Evolutionary conservation across 1,284 basidiomycete genomes (phyloP).

Genomic region (Apiotrichum sp.): DNA sequence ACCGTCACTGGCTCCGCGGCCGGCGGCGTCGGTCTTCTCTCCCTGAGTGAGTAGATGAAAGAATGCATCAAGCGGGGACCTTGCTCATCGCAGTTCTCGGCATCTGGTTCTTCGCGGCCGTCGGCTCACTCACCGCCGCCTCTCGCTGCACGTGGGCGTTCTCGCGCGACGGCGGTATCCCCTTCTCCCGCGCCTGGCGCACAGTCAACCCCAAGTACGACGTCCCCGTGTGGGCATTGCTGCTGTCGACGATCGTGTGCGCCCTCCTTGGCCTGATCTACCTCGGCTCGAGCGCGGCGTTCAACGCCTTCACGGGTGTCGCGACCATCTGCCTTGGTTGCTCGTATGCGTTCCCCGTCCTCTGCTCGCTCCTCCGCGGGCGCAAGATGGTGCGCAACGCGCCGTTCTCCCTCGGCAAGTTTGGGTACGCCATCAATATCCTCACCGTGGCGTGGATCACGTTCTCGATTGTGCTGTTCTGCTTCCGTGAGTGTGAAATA

Average conservation of each 20-base stretch:
- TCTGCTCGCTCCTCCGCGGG: slow-evolving; percentile 42
- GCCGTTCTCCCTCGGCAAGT: slow-evolving; percentile 36
- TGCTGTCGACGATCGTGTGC: slow-evolving; percentile 44
- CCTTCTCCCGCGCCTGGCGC: slow-evolving; percentile 38
- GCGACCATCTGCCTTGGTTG: slow-evolving; percentile 40
- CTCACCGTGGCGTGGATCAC: slow-evolving; percentile 15
- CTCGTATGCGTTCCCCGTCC: slow-evolving; percentile 46
- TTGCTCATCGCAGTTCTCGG: slow-evolving; percentile 40
- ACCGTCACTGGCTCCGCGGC: slow-evolving; percentile 46
- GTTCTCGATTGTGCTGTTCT: slow-evolving; percentile 19
- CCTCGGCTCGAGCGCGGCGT: slow-evolving; percentile 41
- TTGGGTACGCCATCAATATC: slow-evolving; percentile 44
- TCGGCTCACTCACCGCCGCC: slow-evolving; percentile 46
- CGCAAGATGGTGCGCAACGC: slow-evolving; percentile 39
- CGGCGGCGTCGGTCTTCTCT: slow-evolving; percentile 49
- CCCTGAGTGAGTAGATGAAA: slow-evolving; percentile 35
- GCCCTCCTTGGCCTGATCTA: slow-evolving; percentile 47
- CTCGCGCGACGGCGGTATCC: slow-evolving; percentile 48
- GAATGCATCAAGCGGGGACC: too few species aligned
- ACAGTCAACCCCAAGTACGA: slow-evolving; percentile 40
- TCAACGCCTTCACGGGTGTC: slow-evolving; percentile 43
- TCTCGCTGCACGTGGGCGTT: slow-evolving; percentile 30
- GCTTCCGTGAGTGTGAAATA: slow-evolving; percentile 9
- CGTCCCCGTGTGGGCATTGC: slow-evolving; percentile 46
- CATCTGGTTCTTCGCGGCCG: slow-evolving; percentile 49